Evolutionary conservation across 148 eudicot genomes (phyloP).

Genomic region (Camellia sinensis): DNA sequence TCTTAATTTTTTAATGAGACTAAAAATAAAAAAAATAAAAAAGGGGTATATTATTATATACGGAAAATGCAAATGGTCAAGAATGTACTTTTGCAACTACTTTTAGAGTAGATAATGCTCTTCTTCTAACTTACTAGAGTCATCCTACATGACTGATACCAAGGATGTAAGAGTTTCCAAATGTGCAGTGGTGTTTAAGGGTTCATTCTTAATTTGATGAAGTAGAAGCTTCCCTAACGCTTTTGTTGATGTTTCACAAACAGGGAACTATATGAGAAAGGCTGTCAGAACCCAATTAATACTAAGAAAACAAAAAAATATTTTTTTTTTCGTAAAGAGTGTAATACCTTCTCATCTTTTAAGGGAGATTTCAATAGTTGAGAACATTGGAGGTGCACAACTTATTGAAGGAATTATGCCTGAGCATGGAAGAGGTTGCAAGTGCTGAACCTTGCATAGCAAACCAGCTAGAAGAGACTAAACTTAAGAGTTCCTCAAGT

Average conservation of each 20-base stretch:
- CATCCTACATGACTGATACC: constrained; percentile 78
- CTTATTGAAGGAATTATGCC: constrained; percentile 59
- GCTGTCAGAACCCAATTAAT: constrained; percentile 6
- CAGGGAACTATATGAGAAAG: constrained; percentile 60
- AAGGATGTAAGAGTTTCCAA: constrained; percentile 55
- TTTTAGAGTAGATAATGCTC: constrained; percentile 78
- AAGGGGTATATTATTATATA: not conserved
- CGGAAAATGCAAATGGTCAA: not conserved
- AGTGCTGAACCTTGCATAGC: constrained; percentile 81
- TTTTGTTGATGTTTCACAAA: constrained; percentile 82
- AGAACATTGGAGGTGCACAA: constrained; percentile 50
- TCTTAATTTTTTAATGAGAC: not conserved
- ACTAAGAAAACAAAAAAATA: not conserved
- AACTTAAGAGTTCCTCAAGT: constrained; percentile 57
- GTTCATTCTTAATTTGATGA: constrained; percentile 56
- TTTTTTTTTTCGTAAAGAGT: too few relatives aligned
- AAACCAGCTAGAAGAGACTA: constrained; percentile 62
- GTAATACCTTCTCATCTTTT: constrained; percentile 82
- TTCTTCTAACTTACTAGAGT: constrained; percentile 93
- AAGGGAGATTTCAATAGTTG: constrained; percentile 43
- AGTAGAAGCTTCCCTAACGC: constrained; percentile 81
- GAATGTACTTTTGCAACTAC: constrained; percentile 69
- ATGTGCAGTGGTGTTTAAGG: constrained; percentile 41
- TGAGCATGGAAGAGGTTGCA: constrained; percentile 71
- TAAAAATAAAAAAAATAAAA: not conserved